These are phyloP conservation scores for Limnomonas spitsbergensis DNA, from an alignment of 139 green algal genomes.

Conservation along the genomic window DNA sequence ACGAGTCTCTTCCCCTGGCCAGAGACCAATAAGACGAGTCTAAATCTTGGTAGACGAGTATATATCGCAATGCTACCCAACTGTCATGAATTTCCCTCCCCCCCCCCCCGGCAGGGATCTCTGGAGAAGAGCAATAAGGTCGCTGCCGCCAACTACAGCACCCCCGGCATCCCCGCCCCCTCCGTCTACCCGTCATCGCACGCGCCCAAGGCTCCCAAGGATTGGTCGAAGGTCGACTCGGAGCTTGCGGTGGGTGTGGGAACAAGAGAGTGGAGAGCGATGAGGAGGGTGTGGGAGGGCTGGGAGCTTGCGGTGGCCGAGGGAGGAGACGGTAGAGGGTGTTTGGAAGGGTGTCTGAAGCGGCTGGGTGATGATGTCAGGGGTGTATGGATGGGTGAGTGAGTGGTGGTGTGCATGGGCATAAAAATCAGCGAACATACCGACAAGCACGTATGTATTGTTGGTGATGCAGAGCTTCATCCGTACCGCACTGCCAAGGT, in stretches of 20 bases:
- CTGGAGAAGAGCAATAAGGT: slow-evolving; percentile 54
- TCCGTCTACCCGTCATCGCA: slow-evolving; percentile 54
- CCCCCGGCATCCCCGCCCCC: slow-evolving; percentile 18
- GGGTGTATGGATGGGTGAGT: no score
- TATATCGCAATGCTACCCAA: no score
- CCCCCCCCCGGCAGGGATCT: slow-evolving; percentile 28
- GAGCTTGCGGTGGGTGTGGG: slow-evolving; percentile 43
- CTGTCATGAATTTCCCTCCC: no score
- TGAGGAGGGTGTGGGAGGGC: background rate
- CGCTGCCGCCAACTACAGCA: slow-evolving; percentile 39
- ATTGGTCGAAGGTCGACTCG: slow-evolving; percentile 76
- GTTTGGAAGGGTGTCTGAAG: no score
- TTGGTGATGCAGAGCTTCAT: no score
- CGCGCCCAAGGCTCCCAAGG: slow-evolving; percentile 42
- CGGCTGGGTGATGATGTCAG: no score
- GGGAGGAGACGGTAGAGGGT: no score
- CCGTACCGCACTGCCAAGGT: no score
- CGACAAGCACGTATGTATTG: no score
- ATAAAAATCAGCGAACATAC: slow-evolving; percentile 2
- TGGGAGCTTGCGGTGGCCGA: background rate
- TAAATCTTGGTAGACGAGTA: no score
- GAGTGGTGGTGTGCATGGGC: background rate
- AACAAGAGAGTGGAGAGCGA: background rate
- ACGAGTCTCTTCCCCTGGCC: no score
- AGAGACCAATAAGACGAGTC: no score